These are phyloP conservation scores for Gymnopilus junonius DNA, from an alignment of 768 basidiomycete genomes.

Conservation along the genomic window DNA sequence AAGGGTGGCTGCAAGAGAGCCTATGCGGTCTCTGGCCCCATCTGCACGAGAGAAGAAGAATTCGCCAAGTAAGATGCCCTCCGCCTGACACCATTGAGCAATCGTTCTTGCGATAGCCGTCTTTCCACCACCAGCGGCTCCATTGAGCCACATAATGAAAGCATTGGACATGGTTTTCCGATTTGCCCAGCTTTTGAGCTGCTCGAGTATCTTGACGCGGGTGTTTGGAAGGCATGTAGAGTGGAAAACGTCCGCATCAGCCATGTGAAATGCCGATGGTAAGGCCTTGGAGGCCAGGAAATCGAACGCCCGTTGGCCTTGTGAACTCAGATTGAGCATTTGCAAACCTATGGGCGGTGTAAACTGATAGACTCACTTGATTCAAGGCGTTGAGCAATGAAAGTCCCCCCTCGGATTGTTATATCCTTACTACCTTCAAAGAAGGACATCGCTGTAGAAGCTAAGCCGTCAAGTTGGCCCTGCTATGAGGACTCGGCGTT, in stretches of 20 bases:
- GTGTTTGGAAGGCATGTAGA: background rate
- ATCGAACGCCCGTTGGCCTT: background rate
- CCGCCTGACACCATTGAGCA: background rate
- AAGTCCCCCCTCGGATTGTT: background rate
- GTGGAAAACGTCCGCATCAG: background rate
- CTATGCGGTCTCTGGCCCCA: background rate
- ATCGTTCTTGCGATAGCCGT: constrained; percentile 2
- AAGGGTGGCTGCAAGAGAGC: background rate
- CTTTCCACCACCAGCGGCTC: constrained; percentile 9
- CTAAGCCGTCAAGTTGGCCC: no score
- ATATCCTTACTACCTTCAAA: background rate
- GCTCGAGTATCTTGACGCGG: background rate
- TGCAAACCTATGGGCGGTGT: background rate
- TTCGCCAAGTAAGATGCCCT: background rate
- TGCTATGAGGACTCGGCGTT: no score
- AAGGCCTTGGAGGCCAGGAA: background rate
- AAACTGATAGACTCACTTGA: background rate
- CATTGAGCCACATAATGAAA: constrained; percentile 4
- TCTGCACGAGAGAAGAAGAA: constrained; percentile 9
- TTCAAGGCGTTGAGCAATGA: background rate
- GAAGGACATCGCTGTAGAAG: background rate
- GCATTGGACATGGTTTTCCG: background rate
- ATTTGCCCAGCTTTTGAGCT: background rate
- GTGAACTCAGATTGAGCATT: background rate
- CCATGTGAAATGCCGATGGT: background rate